These are phyloP conservation scores for Fagopyrum tataricum DNA, from an alignment of 148 eudicot species.

Conservation along the genomic window DNA sequence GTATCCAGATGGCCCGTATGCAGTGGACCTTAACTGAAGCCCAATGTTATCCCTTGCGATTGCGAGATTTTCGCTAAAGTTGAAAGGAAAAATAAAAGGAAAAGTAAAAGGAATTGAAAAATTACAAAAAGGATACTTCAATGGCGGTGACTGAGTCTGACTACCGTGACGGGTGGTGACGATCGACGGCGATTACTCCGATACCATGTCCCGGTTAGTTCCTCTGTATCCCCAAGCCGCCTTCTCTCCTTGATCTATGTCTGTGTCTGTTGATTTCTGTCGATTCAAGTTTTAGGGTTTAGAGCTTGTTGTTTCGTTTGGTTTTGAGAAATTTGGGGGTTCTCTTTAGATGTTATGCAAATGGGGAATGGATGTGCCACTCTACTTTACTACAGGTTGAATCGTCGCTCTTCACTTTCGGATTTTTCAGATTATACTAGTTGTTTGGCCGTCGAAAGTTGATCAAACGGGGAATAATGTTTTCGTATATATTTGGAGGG, in stretches of 20 bases:
- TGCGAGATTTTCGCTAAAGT: not conserved
- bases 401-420: not conserved
- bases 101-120: slow-evolving; percentile 8
- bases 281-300: slow-evolving; percentile 2
- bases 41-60: not conserved
- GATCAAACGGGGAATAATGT: not conserved
- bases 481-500: not conserved
- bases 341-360: not conserved
- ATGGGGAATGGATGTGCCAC: not conserved
- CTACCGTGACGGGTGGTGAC: slow-evolving; percentile 8
- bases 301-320: not conserved
- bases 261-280: not conserved
- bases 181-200: slow-evolving; percentile 3
- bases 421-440: not conserved
- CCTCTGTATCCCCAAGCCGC: not conserved
- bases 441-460: not conserved
- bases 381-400: not conserved
- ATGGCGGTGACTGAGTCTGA: slow-evolving; percentile 5
- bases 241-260: not conserved
- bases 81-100: not conserved
- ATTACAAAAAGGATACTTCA: slow-evolving; percentile 5
- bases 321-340: not conserved
- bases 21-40: not conserved
- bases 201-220: not conserved
- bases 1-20: not conserved